Percentiles rank a stretch among this genome's conserved stretches.
These are phyloP conservation scores for Aschersonia sp. DNA, from an alignment of 2,329 filamentous ascomycete species.

Conservation along the genomic window DNA sequence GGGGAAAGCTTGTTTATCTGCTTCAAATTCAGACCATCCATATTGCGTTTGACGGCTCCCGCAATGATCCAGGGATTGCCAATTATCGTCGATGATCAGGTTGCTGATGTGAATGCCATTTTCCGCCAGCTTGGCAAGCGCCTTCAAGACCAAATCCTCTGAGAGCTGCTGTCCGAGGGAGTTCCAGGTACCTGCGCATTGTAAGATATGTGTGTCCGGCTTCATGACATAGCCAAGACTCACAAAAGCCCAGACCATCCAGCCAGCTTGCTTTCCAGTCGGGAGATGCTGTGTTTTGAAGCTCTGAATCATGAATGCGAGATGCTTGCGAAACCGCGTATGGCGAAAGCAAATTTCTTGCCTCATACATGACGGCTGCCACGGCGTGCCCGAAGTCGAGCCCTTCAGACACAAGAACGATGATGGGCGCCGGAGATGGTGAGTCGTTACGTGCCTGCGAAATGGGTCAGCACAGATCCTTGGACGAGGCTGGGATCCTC, in stretches of 20 bases:
- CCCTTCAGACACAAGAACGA: conserved; percentile 57
- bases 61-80: conserved; percentile 58
- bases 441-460: conserved; percentile 52
- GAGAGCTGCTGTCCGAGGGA: conserved; percentile 72
- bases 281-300: conserved; percentile 34
- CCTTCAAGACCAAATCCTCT: conserved; percentile 63
- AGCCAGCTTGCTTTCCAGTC: conserved; percentile 81
- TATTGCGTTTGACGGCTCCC: conserved; percentile 39
- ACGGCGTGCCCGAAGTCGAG: conserved; percentile 61
- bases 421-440: conserved; percentile 34
- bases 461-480: not conserved
- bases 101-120: conserved; percentile 67
- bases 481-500: conserved; percentile 14
- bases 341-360: conserved; percentile 39
- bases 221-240: conserved; percentile 10
- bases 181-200: conserved; percentile 66
- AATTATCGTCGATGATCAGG: conserved; percentile 94
- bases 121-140: conserved; percentile 55
- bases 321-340: conserved; percentile 27
- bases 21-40: conserved; percentile 76
- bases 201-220: not conserved
- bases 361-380: conserved; percentile 75
- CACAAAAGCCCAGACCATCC: conserved; percentile 82
- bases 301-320: conserved; percentile 28
- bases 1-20: conserved; percentile 66